Conservation (phyloP, 2,329 filamentous ascomycete genomes). For the Exophiala sp. region DNA sequence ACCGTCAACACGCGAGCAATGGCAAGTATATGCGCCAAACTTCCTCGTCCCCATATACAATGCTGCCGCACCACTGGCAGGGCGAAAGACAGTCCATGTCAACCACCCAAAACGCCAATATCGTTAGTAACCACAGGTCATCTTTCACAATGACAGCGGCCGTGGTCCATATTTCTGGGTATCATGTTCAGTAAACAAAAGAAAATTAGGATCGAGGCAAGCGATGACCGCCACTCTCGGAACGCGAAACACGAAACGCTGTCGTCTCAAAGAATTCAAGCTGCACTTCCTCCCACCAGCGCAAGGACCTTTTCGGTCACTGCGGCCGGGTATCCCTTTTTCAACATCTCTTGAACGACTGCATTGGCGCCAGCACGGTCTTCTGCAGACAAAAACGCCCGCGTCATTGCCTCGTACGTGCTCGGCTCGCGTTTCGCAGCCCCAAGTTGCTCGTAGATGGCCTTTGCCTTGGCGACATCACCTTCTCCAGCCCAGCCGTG, state of each 20-base stretch:
- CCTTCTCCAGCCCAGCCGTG: slow-evolving; percentile 89
- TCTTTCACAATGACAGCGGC: background rate
- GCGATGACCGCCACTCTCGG: slow-evolving; percentile 23
- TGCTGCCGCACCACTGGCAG: slow-evolving; percentile 5
- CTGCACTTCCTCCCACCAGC: slow-evolving; percentile 55
- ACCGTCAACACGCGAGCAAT: background rate
- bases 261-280: slow-evolving; percentile 5
- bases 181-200: slow-evolving; percentile 22
- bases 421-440: slow-evolving; percentile 82
- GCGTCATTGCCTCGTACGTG: slow-evolving; percentile 97
- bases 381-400: slow-evolving; percentile 80
- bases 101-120: slow-evolving; percentile 8
- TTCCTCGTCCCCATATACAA: slow-evolving; percentile 12
- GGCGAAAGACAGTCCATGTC: background rate
- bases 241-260: background rate
- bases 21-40: background rate
- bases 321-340: slow-evolving; percentile 80
- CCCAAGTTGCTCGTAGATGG: slow-evolving; percentile 73
- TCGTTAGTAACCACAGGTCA: slow-evolving; percentile 4
- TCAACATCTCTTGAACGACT: slow-evolving; percentile 85
- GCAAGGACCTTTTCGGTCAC: slow-evolving; percentile 92
- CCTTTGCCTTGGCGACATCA: slow-evolving; percentile 69
- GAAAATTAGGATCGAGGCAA: slow-evolving; percentile 18
- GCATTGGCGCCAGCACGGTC: slow-evolving; percentile 68
- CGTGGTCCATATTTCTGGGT: slow-evolving; percentile 17